A percentile compares a stretch with the other conserved stretches of the same genome.
Conservation (phyloP, 208 protist species). For the Hexamita inflata region DNA sequence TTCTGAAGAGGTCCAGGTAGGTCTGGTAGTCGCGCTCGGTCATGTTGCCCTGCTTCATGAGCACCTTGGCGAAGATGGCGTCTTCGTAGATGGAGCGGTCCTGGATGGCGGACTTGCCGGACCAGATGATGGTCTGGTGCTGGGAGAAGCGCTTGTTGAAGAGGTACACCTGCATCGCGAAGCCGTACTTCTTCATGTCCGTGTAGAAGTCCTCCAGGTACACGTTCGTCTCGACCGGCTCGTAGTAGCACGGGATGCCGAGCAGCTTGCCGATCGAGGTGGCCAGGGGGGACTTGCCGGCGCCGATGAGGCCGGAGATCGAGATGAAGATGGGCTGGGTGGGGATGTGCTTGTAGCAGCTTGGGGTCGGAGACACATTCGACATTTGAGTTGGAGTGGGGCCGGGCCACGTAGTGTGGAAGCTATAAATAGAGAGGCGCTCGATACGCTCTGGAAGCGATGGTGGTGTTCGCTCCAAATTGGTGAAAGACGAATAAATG, state of each 20-base stretch:
- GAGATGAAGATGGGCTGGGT: conserved; percentile 45
- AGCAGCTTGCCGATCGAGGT: conserved; percentile 29
- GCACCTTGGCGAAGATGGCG: conserved; percentile 41
- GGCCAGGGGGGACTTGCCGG: conserved; percentile 46
- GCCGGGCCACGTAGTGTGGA: too few species aligned
- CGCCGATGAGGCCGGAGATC: conserved; percentile 46
- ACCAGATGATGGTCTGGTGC: conserved; percentile 52
- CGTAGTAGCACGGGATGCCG: conserved; percentile 42
- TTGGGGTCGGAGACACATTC: too few species aligned
- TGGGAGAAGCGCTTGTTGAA: conserved; percentile 47
- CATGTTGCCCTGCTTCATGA: conserved; percentile 37
- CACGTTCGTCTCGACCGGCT: conserved; percentile 46
- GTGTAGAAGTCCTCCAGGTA: conserved; percentile 49
- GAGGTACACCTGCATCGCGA: conserved; percentile 48
- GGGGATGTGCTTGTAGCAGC: too few species aligned
- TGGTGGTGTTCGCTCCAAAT: too few species aligned
- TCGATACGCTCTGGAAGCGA: too few species aligned
- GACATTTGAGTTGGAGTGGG: too few species aligned
- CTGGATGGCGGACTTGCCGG: conserved; percentile 32
- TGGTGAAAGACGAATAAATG: too few species aligned
- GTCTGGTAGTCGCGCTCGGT: conserved; percentile 46
- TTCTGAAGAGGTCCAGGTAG: conserved; percentile 40
- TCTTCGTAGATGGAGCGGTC: conserved; percentile 52
- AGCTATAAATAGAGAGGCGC: too few species aligned
- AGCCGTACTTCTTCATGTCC: conserved; percentile 44